Evolutionary conservation across 768 basidiomycete species (phyloP), one percentile per base, ranked within the genome.

Genomic region (Sporobolomyces roseus): DNA sequence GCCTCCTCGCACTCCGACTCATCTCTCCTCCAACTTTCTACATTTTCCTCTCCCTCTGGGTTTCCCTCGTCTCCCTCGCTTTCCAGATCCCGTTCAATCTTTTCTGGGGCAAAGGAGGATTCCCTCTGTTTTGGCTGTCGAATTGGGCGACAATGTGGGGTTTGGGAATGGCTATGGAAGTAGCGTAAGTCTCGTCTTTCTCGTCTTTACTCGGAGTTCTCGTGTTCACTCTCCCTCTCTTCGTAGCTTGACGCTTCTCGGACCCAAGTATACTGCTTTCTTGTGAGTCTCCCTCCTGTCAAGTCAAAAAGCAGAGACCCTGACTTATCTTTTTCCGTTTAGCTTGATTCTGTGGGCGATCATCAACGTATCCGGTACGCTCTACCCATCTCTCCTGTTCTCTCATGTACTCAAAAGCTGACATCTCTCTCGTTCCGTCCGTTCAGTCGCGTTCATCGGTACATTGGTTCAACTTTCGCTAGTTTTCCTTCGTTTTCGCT

Each of bases 61-160:
- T 70, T 58, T 76, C 75, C n/a, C 71, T 79, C 36, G 75, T 79
- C 33, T 77, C 77, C 0, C 50, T 78, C 33, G 79, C 78, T 1
- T 79, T 78, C 61, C 49, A 66, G 2, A 74, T 78, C 33, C 54
- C 73, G 48, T 78, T 79, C 63, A 72, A 63, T 33, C 52, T 75
- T 27, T 70, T 73, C 52, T 77, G 71, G 52, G 77, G 77, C 2
- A 55, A 74, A 30, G 75, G 74, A 41, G 78, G 78, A 29, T 79
- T 79, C 66, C 72, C 75, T 32, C 43, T 78, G 17, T 79, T 77
- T 68, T 79, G 78, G 78, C 64, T 75, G 72, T 66, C 25, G 23
- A 72, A 72, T 51, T 61, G 50, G 45, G 29, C 17, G 35, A 53
- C 50, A 19, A 63, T 53, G 52, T 48, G 38, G 41, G 58, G 41